These are phyloP conservation scores for Erodium texanum DNA, from an alignment of 441 rosid genomes.

Conservation along the genomic window DNA sequence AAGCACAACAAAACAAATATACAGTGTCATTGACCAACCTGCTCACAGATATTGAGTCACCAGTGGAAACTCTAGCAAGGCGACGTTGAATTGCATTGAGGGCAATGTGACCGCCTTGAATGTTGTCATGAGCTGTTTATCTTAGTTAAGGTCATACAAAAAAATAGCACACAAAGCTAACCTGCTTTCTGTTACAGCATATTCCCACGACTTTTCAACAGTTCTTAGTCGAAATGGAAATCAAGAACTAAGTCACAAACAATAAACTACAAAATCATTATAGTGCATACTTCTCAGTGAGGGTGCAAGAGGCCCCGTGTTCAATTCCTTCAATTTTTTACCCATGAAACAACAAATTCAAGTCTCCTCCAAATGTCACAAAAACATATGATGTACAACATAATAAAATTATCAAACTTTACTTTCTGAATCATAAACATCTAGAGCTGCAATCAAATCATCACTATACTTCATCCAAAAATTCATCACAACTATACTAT, in stretches of 20 bases:
- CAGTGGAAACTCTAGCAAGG: constrained; percentile 67
- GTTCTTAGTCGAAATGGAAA: constrained; percentile 1
- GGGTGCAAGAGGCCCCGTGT: no score
- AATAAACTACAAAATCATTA: background rate
- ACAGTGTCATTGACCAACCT: constrained; percentile 31
- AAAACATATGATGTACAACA: background rate
- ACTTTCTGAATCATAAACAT: background rate
- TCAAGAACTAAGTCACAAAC: background rate
- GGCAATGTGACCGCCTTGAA: constrained; percentile 51
- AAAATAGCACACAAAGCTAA: background rate
- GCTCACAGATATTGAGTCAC: constrained; percentile 55
- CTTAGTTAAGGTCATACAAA: constrained; percentile 43
- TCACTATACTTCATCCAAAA: background rate
- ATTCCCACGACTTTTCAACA: background rate
- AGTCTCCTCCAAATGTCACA: no score
- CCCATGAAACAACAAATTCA: no score
- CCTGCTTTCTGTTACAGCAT: background rate
- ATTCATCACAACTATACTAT: background rate
- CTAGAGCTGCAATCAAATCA: background rate
- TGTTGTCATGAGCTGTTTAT: constrained; percentile 57
- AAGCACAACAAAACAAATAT: background rate
- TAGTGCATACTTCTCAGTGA: background rate
- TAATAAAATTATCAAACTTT: background rate
- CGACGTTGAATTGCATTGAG: constrained; percentile 85
- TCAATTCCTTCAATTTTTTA: no score